Percentiles rank a stretch among this genome's conserved stretches.
Conservation (phyloP, 78 protist species). For the Dictyostelium intermedium region DNA sequence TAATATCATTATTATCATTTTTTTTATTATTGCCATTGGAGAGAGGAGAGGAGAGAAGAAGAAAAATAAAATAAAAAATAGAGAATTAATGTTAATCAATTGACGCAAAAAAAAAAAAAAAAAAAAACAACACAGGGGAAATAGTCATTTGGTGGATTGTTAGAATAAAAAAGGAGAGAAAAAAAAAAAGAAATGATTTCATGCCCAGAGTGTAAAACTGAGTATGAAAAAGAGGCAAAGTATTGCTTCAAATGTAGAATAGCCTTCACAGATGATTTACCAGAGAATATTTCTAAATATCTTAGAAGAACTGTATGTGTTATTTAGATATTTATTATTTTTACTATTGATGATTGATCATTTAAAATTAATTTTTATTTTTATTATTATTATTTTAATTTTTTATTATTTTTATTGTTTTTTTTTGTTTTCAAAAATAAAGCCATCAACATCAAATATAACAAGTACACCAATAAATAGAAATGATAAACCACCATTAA, state of each 20-base stretch:
- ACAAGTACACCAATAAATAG: background rate
- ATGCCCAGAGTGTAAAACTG: slow-evolving; percentile 69
- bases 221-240: slow-evolving; percentile 79
- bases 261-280: slow-evolving; percentile 74
- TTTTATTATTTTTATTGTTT: background rate
- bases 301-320: slow-evolving; percentile 3
- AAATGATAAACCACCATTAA: slow-evolving; percentile 60
- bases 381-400: background rate
- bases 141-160: background rate
- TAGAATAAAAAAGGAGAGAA: background rate
- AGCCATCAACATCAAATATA: slow-evolving; percentile 21
- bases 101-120: background rate
- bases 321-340: background rate
- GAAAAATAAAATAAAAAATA: background rate
- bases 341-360: too few species aligned
- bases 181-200: slow-evolving; percentile 3
- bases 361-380: background rate
- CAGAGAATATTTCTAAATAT: slow-evolving; percentile 58
- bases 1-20: background rate
- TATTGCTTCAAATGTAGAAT: slow-evolving; percentile 79
- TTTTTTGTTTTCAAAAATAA: background rate
- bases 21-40: too few species aligned
- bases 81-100: background rate
- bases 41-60: too few species aligned
- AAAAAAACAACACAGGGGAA: background rate